A percentile compares a stretch with the other conserved stretches of the same genome.
These are phyloP conservation scores for Leersia perrieri DNA, from an alignment of 176 grass and related monocot genomes.

Conservation along the genomic window DNA sequence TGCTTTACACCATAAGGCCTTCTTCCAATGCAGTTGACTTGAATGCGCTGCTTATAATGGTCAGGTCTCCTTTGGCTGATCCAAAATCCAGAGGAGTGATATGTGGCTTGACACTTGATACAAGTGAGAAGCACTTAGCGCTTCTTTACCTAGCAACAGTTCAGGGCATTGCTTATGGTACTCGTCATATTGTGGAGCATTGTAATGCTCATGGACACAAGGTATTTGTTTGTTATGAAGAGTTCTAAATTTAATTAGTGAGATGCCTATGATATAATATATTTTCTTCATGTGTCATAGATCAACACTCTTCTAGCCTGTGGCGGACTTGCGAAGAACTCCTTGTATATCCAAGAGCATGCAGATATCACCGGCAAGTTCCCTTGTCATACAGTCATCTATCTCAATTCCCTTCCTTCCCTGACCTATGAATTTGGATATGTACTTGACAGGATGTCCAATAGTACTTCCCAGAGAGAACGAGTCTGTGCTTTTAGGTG, in stretches of 20 bases:
- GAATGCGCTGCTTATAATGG: slow-evolving; percentile 24
- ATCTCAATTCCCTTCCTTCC: slow-evolving; percentile 4
- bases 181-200: slow-evolving; percentile 83
- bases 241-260: background rate
- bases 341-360: slow-evolving; percentile 91
- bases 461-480: slow-evolving; percentile 95
- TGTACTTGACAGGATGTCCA: slow-evolving; percentile 55
- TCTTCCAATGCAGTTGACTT: background rate
- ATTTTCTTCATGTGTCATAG: slow-evolving; percentile 43
- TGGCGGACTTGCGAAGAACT: slow-evolving; percentile 87
- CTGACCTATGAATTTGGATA: slow-evolving; percentile 16
- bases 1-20: background rate
- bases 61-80: slow-evolving; percentile 88
- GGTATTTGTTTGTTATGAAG: slow-evolving; percentile 44
- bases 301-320: slow-evolving; percentile 86
- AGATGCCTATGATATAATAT: slow-evolving; percentile 13
- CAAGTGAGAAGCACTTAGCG: slow-evolving; percentile 77
- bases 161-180: slow-evolving; percentile 93
- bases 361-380: slow-evolving; percentile 69
- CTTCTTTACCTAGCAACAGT: slow-evolving; percentile 91
- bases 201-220: slow-evolving; percentile 92
- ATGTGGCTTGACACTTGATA: slow-evolving; percentile 84
- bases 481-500: slow-evolving; percentile 87
- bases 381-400: slow-evolving; percentile 1
- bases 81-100: slow-evolving; percentile 93